These are phyloP conservation scores for Cucurbita pepo DNA, from an alignment of 306 rosid genomes.

Conservation along the genomic window DNA sequence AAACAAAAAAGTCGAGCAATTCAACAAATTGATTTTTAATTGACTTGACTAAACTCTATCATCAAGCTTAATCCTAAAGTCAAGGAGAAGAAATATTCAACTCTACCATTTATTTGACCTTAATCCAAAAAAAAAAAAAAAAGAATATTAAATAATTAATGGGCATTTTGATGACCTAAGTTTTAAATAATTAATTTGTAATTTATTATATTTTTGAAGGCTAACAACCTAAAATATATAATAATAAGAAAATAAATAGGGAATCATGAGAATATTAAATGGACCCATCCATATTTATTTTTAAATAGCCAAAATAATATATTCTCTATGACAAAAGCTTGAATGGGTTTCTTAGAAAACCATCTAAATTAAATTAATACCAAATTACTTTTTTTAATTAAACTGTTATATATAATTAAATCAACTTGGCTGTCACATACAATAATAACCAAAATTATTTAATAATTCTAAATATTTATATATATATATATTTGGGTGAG, in stretches of 20 bases:
- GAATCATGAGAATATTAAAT: background rate
- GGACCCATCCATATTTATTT: background rate
- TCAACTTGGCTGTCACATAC: too few species aligned
- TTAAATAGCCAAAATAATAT: background rate
- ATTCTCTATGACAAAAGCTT: background rate
- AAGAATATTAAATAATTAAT: background rate
- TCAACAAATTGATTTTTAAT: background rate
- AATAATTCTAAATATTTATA: too few species aligned
- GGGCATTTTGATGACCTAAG: too few species aligned
- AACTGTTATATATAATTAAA: background rate
- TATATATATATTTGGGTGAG: too few species aligned
- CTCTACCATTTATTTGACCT: background rate
- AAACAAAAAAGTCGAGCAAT: background rate
- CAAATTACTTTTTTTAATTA: background rate
- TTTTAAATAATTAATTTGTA: background rate
- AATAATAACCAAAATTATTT: too few species aligned
- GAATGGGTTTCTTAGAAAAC: background rate
- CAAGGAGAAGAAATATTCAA: slow-evolving; percentile 4
- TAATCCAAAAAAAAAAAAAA: background rate
- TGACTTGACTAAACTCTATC: background rate
- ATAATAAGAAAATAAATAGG: background rate
- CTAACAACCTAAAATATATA: background rate
- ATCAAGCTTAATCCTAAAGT: slow-evolving; percentile 3
- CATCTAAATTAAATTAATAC: background rate
- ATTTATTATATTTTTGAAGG: background rate